Conservation (phyloP, 257 asterid genomes). For the Plantago major region DNA sequence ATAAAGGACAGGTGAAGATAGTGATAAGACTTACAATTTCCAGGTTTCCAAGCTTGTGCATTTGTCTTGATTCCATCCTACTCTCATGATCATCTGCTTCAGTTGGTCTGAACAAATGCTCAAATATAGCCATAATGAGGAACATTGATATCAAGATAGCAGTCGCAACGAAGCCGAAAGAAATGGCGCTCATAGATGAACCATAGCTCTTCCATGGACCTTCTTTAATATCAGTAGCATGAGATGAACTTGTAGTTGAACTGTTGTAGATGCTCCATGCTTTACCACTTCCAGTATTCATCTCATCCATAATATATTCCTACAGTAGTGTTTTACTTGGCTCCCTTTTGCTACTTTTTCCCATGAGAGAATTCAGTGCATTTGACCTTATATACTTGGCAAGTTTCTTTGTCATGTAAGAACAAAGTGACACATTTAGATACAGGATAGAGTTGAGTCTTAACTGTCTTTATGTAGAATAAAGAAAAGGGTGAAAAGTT, state of each 20-base stretch:
- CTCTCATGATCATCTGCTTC: conserved; percentile 9
- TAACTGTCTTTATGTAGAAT: conserved; percentile 26
- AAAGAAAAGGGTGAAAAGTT: conserved; percentile 33
- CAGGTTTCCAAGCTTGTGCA: conserved; percentile 34
- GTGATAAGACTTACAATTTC: conserved; percentile 27
- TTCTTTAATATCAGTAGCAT: conserved; percentile 29
- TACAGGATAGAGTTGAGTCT: conserved; percentile 30
- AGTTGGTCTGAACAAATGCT: conserved; percentile 43
- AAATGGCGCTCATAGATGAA: conserved; percentile 76
- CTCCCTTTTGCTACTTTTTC: neutral
- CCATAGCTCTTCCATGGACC: conserved; percentile 63
- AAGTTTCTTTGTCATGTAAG: conserved; percentile 36
- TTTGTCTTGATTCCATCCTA: conserved; percentile 24
- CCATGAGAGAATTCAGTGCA: conserved; percentile 8
- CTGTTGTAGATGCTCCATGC: conserved; percentile 47
- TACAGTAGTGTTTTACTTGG: neutral
- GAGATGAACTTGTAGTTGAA: conserved; percentile 42
- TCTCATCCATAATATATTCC: conserved; percentile 36
- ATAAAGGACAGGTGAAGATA: too few relatives aligned
- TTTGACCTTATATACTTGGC: conserved; percentile 19
- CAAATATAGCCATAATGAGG: conserved; percentile 82
- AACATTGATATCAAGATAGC: conserved; percentile 78
- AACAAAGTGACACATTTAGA: conserved; percentile 36
- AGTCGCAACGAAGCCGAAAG: conserved; percentile 84
- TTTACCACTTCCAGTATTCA: conserved; percentile 39